Evolutionary conservation across 768 basidiomycete species (phyloP), one percentile per base, ranked within the genome.

Genomic region (Porphyrellus cyaneotinctus): DNA sequence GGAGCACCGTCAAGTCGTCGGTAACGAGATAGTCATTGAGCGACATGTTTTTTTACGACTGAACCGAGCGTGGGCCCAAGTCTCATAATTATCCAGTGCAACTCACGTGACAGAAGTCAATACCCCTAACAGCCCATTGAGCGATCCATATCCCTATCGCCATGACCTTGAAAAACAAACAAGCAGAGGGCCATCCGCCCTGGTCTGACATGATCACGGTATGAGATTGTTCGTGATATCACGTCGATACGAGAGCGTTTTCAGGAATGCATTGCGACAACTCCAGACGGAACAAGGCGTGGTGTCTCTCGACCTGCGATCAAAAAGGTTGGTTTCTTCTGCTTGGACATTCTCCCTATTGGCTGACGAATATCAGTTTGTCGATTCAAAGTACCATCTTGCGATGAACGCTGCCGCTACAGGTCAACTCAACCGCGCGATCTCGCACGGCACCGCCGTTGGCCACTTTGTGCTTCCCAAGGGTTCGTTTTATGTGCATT

Each of bases 251-350:
- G 32, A 38, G 20, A 20, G 13, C 8, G 17, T 24, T 33, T 13
- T 49, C 56, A 91, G 89, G 88, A 90, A 70, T 88, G 86, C 63
- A 87, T 94, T 67, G 64, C 72, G 50, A 75, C 71, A 31, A 74
- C 84, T 66, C 81, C 80, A 59, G 84, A 85, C 37, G 86, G 88
- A 33, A 74, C 76, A 24, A 83, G 87, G 43, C 60, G 72, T 49
- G 91, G 90, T 54, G 91, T 91, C 35, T 92, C 90, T 14, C 79
- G 92, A 43, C 72, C 75, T 20, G 77, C 77, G 8, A 86, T 94
- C 71, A 95, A 94, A 83, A 90, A 89, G 80, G 85, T 88, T 8
- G 14, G 22, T 8, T 11, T 30, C 3, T 47, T 33, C 31, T 33
- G 10, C 48, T 24, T 31, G 24, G 23, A 6, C 9, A 33, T 7